phyloP scores from a whole-genome alignment of 148 eudicot species.

The Rhododendron ovatum region DNA sequence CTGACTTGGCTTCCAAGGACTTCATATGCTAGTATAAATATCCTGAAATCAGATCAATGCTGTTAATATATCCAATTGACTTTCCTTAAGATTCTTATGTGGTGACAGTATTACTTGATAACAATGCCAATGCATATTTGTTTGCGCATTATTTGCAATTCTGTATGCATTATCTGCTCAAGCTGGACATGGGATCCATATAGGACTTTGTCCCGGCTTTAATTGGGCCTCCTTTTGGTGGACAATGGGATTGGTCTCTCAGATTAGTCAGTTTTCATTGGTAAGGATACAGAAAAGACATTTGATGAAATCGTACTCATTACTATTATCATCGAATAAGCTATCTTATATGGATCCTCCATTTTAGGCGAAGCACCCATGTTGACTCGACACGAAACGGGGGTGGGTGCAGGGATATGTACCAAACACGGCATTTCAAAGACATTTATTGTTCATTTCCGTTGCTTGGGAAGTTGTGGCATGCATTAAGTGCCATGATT shows the following conservation, averaged over 20 bases:
- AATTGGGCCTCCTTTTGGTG: not conserved
- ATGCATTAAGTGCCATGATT: not conserved
- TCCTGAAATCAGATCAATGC: not conserved
- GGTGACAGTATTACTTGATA: not conserved
- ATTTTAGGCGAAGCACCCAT: not conserved
- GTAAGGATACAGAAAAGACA: not conserved
- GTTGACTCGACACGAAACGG: not conserved
- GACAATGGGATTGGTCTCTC: not conserved
- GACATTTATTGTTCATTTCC: not conserved
- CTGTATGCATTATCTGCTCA: not conserved
- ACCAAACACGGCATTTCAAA: not conserved
- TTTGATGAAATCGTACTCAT: not conserved
- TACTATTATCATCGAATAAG: not conserved
- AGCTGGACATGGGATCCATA: not conserved
- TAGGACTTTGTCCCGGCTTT: not conserved
- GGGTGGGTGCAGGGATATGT: not conserved
- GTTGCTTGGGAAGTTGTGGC: not conserved
- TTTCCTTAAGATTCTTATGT: not conserved
- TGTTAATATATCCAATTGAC: not conserved
- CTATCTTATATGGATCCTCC: not conserved
- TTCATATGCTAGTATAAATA: not conserved
- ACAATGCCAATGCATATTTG: not conserved
- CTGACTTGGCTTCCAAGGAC: not conserved
- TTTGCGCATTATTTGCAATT: not conserved
- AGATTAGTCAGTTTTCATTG: not conserved